Base-by-base conservation (phyloP, 768 basidiomycete species). In the Pisolithus sp. region DNA sequence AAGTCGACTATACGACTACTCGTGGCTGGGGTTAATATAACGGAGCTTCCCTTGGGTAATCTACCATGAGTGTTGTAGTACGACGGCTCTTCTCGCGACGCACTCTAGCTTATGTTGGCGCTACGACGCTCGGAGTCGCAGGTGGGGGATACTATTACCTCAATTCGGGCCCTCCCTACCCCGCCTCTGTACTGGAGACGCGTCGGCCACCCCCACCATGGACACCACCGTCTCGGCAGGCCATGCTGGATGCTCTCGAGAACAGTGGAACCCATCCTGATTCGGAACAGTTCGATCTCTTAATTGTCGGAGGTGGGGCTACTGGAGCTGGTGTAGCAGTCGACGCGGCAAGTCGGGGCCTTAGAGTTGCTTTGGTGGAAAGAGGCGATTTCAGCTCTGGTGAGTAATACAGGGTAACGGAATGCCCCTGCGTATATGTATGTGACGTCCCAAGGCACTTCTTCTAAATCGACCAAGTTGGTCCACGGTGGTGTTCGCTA, bases 401-500 rank as follows among this genome's bases (percentile, higher is more conserved):
- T 90, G 53, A 55, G 78, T 67, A 3, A 17, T 4, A 17, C 34
- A 20, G 9, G 23, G 6, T 45, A 40, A 20, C 26, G 8, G 30
- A 8, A 23, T 37, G 6, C 21, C n/a, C 17, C 3, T 21, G n/a
- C 31, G 12, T n/a, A 23, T 42, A n/a, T n/a, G 31, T 36, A 23
- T 6, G 3, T 13, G 24, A 20, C 17, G 7, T 30, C 20, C 10
- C 17, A 21, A 91, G 92, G 94, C 17, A 96, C 95, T 0, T 95
- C 92, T 0, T 95, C 92, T 6, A 98, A 98, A 65, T 93, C 92
- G 7, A 98, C 96, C 1, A 98, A 99, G 67, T 85, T 99, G 48
- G 95, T 99, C 1, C 96, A 99, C 70, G 95, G 95, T 15, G 95
- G 95, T 37, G 95, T 98, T 2, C 83, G 95, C 1, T 99, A 99